Evolutionary conservation across 2,329 filamentous ascomycete genomes (phyloP), one percentile per base, ranked within the genome.

Genomic region (Fusarium floridanum): DNA sequence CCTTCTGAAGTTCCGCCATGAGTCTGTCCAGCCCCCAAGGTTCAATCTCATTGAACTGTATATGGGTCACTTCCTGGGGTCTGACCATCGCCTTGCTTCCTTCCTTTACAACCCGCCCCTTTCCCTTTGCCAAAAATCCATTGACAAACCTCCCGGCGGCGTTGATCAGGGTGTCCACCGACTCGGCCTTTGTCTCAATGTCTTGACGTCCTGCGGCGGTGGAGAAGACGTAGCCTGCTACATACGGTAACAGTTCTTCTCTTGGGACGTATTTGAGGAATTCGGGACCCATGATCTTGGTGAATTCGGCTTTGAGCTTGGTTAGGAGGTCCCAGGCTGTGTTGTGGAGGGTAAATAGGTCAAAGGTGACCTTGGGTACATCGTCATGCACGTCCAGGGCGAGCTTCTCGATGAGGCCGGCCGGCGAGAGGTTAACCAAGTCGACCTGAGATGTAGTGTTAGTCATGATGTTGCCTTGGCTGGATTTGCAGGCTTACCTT

Each of bases 211-310:
- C 70, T 6, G 73, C 45, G 37, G 70, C 67, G 14, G 72, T 73
- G 0, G 65, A 71, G 1, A 69, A 73, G 50, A 88, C 16, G 88
- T 86, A 76, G 43, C 66, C 71, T 6, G 65, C 71, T 2, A 74
- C 61, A 3, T 48, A 45, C 8, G 64, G 68, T 1, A 76, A 56
- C 8, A 66, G 17, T 9, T 64, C 32, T 32, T 71, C 70, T 8
- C 14, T 17, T 2, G 67, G 70, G 0, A 75, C 3, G 41, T 37
- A 62, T 0, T 29, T 14, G 53, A 72, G 48, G 32, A 75, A 64
- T 4, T 62, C 6, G 16, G 43, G 29, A 6, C 70, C 67, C 0
- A 24, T 10, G 7, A n/a, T 16, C 6, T 34, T 7, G 6, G 20
- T 27, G 22, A 72, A 67, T 6, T 66, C 66, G 8, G 34, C 17